Base-by-base conservation (phyloP, 805 yeast species). In the Nakazawaea ishiwadae region DNA sequence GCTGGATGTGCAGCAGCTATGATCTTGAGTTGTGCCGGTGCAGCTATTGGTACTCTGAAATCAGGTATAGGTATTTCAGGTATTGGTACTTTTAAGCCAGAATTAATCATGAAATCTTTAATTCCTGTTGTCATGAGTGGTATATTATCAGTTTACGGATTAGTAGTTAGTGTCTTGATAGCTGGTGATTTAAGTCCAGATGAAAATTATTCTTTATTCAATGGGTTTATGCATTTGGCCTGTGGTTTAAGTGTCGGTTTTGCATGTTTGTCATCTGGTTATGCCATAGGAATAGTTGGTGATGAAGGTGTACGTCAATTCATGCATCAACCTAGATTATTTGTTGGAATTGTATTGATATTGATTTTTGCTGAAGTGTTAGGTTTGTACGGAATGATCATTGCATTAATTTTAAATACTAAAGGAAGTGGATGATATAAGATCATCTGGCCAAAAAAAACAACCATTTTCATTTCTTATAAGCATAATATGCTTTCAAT, bases 271-370 rank as follows among this genome's bases (percentile, higher is more conserved):
- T 90, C 98, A 31, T 85, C 96, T 45, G 99, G 99, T 34, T 93
- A 90, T 64, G 93, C 99, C 44, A 91, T 91, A 70, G 99, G 99
- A 71, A 91, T 91, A 53, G 99, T 91, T 53, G 99, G 99, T 66
- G 99, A 91, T 65, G 97, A 96, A 46, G 99, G 99, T 77, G 98
- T 91, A 44, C 85, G 98, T 75, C 96, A 96, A 68, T 83, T 89
- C 52, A 93, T 96, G 51, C 97, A 90, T 68, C 99, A 91, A 71
- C 97, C 97, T 63, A 85, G 96, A 75, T 78, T 91, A 60, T 91
- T 91, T 67, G 98, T 91, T 49, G 98, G 98, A 65, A 91, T 91
- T 93, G 87, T 91, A 72, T 81, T 91, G 73, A 91, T 91, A 65
- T 84, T 91, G 69, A 91, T 91, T 87, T 91, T 91, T 71, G 96